Conservation (phyloP, 2,329 filamentous ascomycete genomes). For the Venturia effusa region DNA sequence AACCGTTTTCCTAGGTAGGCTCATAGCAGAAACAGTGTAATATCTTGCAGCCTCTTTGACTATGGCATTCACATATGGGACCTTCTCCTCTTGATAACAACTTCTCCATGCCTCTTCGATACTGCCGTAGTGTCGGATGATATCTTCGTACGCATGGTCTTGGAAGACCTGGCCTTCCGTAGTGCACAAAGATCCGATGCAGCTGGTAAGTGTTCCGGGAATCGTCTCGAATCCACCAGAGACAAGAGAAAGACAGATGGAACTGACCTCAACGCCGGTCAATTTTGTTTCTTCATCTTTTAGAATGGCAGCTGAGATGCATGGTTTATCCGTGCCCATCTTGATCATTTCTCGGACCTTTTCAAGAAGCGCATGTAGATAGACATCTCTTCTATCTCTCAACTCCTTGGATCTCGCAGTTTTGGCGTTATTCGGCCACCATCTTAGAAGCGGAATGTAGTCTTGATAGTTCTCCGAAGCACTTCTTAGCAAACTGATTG, state of each 20-base stretch:
- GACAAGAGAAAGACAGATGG: constrained; percentile 42
- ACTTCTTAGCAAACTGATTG: constrained; percentile 39
- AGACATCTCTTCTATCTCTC: constrained; percentile 37
- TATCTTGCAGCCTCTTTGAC: constrained; percentile 43
- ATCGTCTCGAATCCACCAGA: constrained; percentile 46
- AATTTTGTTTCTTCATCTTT: constrained; percentile 45
- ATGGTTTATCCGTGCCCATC: constrained; percentile 42
- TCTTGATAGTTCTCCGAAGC: constrained; percentile 44
- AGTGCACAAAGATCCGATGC: constrained; percentile 39
- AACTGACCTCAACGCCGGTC: constrained; percentile 41
- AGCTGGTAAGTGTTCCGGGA: constrained; percentile 41
- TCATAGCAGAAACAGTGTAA: constrained; percentile 45
- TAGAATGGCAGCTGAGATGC: constrained; percentile 42
- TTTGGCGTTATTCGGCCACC: constrained; percentile 43
- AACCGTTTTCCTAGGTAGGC: constrained; percentile 40
- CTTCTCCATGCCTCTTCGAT: constrained; percentile 36
- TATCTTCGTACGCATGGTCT: constrained; percentile 42
- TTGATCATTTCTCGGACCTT: constrained; percentile 42
- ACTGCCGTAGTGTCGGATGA: constrained; percentile 37
- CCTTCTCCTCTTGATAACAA: constrained; percentile 34
- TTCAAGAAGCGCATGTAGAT: constrained; percentile 38
- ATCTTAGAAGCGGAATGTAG: constrained; percentile 40
- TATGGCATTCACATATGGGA: constrained; percentile 39
- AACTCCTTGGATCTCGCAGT: constrained; percentile 36
- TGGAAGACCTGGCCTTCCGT: constrained; percentile 39